Percentiles rank a stretch among this genome's conserved stretches.
These are phyloP conservation scores for Exophiala xenobiotica DNA, from an alignment of 2,329 filamentous ascomycete species.

Conservation along the genomic window DNA sequence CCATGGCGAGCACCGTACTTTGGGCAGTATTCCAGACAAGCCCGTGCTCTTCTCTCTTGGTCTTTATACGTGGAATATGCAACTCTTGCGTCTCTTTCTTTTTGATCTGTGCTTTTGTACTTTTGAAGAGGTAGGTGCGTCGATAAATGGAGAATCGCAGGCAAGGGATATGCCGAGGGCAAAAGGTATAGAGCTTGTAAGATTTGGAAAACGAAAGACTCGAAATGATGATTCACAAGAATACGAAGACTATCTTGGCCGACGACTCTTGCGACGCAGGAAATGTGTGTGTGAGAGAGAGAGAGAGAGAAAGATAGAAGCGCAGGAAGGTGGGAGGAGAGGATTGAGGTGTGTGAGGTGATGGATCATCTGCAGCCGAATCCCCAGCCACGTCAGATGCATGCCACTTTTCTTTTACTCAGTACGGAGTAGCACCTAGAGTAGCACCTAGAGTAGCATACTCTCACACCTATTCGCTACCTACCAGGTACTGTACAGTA, in stretches of 20 bases:
- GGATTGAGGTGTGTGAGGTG: constrained; percentile 6
- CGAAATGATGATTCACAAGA: neutral
- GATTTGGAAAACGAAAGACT: neutral
- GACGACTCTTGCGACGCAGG: neutral
- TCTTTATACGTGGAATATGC: no score
- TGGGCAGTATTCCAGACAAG: neutral
- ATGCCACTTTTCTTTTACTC: no score
- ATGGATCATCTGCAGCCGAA: neutral
- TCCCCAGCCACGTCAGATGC: constrained; percentile 7
- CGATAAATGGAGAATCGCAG: neutral
- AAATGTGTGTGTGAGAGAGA: no score
- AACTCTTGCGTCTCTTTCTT: neutral
- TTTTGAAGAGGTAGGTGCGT: constrained; percentile 1
- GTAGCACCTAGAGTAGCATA: no score
- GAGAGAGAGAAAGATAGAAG: neutral
- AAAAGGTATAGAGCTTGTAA: neutral
- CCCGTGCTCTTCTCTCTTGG: neutral
- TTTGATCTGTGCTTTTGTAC: neutral
- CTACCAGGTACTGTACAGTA: no score
- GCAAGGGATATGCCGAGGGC: neutral
- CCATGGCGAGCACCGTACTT: constrained; percentile 8
- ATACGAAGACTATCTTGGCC: neutral
- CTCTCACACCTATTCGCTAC: no score
- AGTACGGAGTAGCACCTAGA: no score
- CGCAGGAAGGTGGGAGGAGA: constrained; percentile 1